A percentile compares a stretch with the other conserved stretches of the same genome.
phyloP scores from a whole-genome alignment of 2,329 filamentous ascomycete species.

The Raffaelea ambrosiae region DNA sequence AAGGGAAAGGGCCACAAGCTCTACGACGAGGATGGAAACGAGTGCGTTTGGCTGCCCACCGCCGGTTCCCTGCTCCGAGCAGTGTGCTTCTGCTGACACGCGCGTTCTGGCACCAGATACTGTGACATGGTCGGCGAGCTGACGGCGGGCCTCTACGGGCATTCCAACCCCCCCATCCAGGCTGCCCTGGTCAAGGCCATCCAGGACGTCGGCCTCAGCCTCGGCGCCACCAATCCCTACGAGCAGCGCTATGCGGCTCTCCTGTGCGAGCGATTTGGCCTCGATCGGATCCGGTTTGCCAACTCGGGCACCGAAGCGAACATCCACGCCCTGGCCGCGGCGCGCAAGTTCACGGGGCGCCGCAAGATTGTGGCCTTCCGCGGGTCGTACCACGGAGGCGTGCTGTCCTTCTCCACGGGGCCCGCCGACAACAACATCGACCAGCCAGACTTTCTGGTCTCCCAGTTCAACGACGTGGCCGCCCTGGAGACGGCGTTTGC shows the following conservation, averaged over 20 bases:
- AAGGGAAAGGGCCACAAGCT: slow-evolving; percentile 19
- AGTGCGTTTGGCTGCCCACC: too few species aligned
- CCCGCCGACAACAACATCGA: slow-evolving; percentile 35
- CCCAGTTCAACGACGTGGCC: slow-evolving; percentile 50
- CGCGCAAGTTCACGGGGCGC: slow-evolving; percentile 33
- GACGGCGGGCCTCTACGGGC: slow-evolving; percentile 57
- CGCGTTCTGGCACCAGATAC: too few species aligned
- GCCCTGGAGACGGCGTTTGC: slow-evolving; percentile 49
- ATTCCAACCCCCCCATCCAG: slow-evolving; percentile 39
- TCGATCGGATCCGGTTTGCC: slow-evolving; percentile 50
- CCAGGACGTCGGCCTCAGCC: slow-evolving; percentile 29
- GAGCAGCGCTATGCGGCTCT: slow-evolving; percentile 42
- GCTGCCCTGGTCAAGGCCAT: slow-evolving; percentile 4
- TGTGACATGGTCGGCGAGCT: slow-evolving; percentile 56
- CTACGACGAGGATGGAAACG: slow-evolving; percentile 19
- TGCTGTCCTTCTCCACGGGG: slow-evolving; percentile 24
- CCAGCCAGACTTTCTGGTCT: slow-evolving; percentile 47
- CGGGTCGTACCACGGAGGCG: slow-evolving; percentile 42
- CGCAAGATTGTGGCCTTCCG: slow-evolving; percentile 37
- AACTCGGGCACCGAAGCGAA: slow-evolving; percentile 61
- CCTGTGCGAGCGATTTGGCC: slow-evolving; percentile 41
- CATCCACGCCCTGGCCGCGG: slow-evolving; percentile 45
- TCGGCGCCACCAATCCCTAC: slow-evolving; percentile 45
- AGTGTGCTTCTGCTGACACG: too few species aligned
- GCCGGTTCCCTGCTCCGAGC: too few species aligned